Percentiles rank a stretch among this genome's conserved stretches.
Evolutionary conservation across 1,284 basidiomycete genomes (phyloP).

Genomic region (Porodaedalea pini): DNA sequence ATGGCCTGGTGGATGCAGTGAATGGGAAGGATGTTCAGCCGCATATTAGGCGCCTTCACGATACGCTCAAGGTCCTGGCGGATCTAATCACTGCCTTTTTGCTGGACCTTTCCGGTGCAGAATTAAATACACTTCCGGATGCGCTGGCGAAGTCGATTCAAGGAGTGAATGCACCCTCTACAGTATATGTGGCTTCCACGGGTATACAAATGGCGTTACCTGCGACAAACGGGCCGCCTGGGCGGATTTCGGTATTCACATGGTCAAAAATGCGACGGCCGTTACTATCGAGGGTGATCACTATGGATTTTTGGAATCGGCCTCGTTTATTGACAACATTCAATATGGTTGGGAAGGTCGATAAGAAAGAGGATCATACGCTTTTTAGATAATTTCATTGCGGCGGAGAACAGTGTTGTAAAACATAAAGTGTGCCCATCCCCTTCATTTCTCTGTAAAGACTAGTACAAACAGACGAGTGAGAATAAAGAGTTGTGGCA

Average conservation of each 20-base stretch:
- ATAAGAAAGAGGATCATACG: no score
- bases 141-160: neutral
- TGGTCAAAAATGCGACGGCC: neutral
- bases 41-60: neutral
- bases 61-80: neutral
- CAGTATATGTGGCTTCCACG: neutral
- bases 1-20: neutral
- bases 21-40: neutral
- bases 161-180: neutral
- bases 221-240: neutral
- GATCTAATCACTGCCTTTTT: neutral
- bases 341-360: neutral
- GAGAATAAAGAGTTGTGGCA: no score
- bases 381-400: no score
- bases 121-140: neutral
- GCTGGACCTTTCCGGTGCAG: slow-evolving; percentile 1
- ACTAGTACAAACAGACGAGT: no score
- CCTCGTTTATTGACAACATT: neutral
- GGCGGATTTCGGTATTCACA: neutral
- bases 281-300: neutral
- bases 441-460: no score
- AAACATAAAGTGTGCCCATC: no score
- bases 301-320: neutral
- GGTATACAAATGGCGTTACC: neutral
- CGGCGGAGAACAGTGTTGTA: no score